phyloP scores from a whole-genome alignment of 805 yeast genomes.

The Wickerhamiella dianesei region DNA sequence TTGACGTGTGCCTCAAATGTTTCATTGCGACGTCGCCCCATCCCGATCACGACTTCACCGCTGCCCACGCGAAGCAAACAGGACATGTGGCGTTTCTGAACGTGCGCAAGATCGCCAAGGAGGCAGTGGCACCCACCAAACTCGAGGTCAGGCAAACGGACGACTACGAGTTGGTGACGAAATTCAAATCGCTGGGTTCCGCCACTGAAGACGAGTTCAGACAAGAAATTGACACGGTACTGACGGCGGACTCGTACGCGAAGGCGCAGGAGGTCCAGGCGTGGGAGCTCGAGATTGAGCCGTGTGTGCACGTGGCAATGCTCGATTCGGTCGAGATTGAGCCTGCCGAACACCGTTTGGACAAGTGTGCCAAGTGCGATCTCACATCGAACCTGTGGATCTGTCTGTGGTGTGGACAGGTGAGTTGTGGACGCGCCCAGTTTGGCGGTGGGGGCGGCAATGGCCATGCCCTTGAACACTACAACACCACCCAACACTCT shows the following conservation, averaged over 20 bases:
- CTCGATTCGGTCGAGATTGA: constrained; percentile 23
- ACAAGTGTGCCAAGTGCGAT: constrained; percentile 29
- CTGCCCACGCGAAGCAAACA: constrained; percentile 38
- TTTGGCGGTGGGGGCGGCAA: constrained; percentile 91
- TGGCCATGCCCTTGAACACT: constrained; percentile 77
- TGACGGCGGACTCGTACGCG: constrained; percentile 45
- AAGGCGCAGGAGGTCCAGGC: constrained; percentile 60
- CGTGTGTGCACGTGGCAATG: constrained; percentile 65
- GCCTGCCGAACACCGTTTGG: constrained; percentile 24
- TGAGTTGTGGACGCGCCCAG: constrained; percentile 92
- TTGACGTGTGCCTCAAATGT: constrained; percentile 65
- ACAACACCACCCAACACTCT: constrained; percentile 46
- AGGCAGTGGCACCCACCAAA: constrained; percentile 45
- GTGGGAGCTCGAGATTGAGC: constrained; percentile 79
- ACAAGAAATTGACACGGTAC: constrained; percentile 31
- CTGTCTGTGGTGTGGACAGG: constrained; percentile 77
- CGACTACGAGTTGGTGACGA: constrained; percentile 35
- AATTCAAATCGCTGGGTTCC: constrained; percentile 29
- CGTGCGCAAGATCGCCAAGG: constrained; percentile 39
- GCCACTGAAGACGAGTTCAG: constrained; percentile 9
- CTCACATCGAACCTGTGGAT: constrained; percentile 77
- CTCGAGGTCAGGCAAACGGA: constrained; percentile 60
- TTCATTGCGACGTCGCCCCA: constrained; percentile 42
- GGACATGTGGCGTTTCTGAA: constrained; percentile 49
- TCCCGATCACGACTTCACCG: constrained; percentile 50